These are phyloP conservation scores for Colletotrichum sp. DNA, from an alignment of 2,329 filamentous ascomycete genomes.

Conservation along the genomic window DNA sequence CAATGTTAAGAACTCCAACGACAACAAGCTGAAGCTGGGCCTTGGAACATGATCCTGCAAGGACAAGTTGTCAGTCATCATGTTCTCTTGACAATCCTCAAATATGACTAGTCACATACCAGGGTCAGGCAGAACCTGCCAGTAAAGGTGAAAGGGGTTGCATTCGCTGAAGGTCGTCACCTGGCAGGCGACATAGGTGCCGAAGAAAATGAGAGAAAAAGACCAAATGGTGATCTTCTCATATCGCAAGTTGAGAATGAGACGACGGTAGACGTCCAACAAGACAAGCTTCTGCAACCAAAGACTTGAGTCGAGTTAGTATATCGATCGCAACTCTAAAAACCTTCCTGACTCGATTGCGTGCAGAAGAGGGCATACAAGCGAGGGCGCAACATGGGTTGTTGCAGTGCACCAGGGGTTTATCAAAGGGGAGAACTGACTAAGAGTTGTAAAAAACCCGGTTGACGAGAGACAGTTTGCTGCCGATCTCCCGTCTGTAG, in stretches of 20 bases:
- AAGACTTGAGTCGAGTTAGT: slow-evolving; percentile 23
- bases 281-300: slow-evolving; percentile 34
- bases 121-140: slow-evolving; percentile 54
- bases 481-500: slow-evolving; percentile 36
- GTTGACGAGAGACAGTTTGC: slow-evolving; percentile 36
- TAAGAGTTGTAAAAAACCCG: slow-evolving; percentile 37
- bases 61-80: not conserved
- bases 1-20: slow-evolving; percentile 37
- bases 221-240: slow-evolving; percentile 28
- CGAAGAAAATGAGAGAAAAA: slow-evolving; percentile 31
- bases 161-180: slow-evolving; percentile 40
- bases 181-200: slow-evolving; percentile 35
- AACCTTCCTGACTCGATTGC: not conserved
- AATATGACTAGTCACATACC: slow-evolving; percentile 26
- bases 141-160: slow-evolving; percentile 58
- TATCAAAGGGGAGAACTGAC: slow-evolving; percentile 27
- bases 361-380: not conserved
- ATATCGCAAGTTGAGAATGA: slow-evolving; percentile 26
- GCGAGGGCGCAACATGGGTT: not conserved
- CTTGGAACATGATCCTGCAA: slow-evolving; percentile 29
- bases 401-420: not conserved
- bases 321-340: not conserved
- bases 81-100: not conserved
- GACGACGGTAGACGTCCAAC: slow-evolving; percentile 29
- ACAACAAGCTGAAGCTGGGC: slow-evolving; percentile 36